These are phyloP conservation scores for Epichloe brachyelytri DNA, from an alignment of 2,329 filamentous ascomycete species.

Conservation along the genomic window DNA sequence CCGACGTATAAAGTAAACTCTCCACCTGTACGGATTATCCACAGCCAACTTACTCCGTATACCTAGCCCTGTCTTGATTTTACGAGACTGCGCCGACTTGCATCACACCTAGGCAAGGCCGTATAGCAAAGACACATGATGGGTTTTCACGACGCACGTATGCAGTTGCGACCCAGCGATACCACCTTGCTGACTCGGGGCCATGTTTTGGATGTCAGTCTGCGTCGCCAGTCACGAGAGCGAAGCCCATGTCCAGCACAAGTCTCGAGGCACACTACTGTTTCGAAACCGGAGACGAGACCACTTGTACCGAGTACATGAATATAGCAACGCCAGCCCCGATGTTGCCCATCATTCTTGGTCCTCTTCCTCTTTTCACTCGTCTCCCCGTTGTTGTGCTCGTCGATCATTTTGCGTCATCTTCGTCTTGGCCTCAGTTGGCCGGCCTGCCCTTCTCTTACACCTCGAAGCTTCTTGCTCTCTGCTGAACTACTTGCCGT, in stretches of 20 bases:
- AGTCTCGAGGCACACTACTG: background rate
- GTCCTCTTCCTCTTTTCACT: background rate
- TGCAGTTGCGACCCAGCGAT: background rate
- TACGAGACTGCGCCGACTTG: no score
- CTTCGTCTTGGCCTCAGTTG: no score
- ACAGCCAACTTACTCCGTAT: no score
- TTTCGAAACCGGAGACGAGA: background rate
- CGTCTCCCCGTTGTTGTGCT: background rate
- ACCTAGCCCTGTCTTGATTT: no score
- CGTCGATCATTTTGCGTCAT: background rate
- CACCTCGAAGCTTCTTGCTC: background rate
- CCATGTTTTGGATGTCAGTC: background rate
- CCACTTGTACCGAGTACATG: background rate
- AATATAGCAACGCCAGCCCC: background rate
- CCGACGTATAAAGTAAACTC: no score
- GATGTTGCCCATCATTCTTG: no score
- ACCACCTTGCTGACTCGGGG: background rate
- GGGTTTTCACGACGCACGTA: background rate
- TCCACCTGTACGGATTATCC: no score
- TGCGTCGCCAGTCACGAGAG: background rate
- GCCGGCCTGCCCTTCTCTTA: no score
- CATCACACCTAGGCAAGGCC: no score
- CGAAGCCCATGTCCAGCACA: background rate
- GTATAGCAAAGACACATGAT: background rate
- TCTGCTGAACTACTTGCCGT: background rate